Evolutionary conservation across 75 land plant genomes (phyloP).

Genomic region (Isoetes taiwanensis): DNA sequence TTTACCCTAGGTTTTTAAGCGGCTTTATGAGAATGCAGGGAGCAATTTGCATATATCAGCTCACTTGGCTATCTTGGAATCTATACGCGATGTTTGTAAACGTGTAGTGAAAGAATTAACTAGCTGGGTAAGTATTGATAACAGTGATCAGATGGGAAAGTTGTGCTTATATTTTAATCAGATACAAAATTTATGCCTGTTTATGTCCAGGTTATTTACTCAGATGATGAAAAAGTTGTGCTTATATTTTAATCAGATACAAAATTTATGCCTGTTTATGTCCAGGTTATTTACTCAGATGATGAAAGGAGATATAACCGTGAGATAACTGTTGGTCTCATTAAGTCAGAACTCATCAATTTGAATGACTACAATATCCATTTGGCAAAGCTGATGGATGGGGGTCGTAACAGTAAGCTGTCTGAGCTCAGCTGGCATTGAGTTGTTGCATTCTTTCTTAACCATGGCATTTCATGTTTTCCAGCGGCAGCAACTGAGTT

Average conservation of each 20-base stretch:
- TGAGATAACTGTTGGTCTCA: conserved; percentile 74
- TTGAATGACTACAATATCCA: conserved; percentile 83
- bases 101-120: conserved; percentile 88
- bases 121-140: conserved; percentile 59
- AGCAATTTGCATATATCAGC: conserved; percentile 44
- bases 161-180: conserved; percentile 7
- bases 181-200: neutral
- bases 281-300: conserved; percentile 77
- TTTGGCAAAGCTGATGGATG: conserved; percentile 89
- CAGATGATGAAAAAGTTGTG: neutral
- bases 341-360: conserved; percentile 67
- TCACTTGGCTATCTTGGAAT: conserved; percentile 58
- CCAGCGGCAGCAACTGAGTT: conserved; percentile 86
- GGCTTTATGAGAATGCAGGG: conserved; percentile 63
- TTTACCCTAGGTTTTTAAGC: conserved; percentile 72
- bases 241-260: neutral
- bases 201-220: neutral
- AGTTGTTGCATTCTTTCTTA: neutral
- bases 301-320: conserved; percentile 74
- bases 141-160: neutral
- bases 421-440: neutral
- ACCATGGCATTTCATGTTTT: conserved; percentile 6
- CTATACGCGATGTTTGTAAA: conserved; percentile 90
- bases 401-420: conserved; percentile 79
- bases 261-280: neutral